Evolutionary conservation across 106 monocot species (phyloP), one percentile per base, ranked within the genome.

Genomic region (Dactylorhiza incarnata): DNA sequence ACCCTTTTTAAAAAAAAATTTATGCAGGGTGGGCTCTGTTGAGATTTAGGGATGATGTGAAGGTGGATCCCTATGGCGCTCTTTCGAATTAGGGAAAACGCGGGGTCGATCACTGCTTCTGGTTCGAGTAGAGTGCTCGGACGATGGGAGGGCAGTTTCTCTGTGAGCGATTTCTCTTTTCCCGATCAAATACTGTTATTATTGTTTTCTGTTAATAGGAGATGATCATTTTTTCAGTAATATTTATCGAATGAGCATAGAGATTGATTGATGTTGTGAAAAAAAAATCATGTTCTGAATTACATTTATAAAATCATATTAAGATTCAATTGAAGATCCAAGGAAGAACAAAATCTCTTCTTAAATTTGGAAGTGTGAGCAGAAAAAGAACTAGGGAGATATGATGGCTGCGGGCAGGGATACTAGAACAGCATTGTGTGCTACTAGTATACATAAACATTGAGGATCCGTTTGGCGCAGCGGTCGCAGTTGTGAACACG

Each of bases 111-210:
- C 81, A 76, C 25, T 93, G 93, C 69, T 78, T 73, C 17, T 90
- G 90, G 93, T 73, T 67, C 45, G 84, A 45, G 83, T 87, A 0
- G 71, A 74, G 74, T 87, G 93, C 82, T 85, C 84, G 6, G 76
- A 74, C 43, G 75, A 86, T 77, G 88, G 86, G 50, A 82, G 56
- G 72, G 78, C 82, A 23, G 67, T 80, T 13, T 58, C 81, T 48
- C 49, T 90, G 93, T 93, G 75, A 89, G 92, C 83, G 24, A 53
- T 52, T 0, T 59, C 3, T 70, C n/a, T 46, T 70, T 7, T 25
- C 3, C 5, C 16, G 45, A 44, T 70, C 68, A 68, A 44, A 44
- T 68, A 5, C 29, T 17, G 45, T 68, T 45, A 45, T 68, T 45
- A 45, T 68, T 45, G 26, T 10, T 23, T 26, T 65, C 65, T 16